phyloP scores from a whole-genome alignment of 176 grass and related monocot genomes.

The Tillandsia fasciculata region DNA sequence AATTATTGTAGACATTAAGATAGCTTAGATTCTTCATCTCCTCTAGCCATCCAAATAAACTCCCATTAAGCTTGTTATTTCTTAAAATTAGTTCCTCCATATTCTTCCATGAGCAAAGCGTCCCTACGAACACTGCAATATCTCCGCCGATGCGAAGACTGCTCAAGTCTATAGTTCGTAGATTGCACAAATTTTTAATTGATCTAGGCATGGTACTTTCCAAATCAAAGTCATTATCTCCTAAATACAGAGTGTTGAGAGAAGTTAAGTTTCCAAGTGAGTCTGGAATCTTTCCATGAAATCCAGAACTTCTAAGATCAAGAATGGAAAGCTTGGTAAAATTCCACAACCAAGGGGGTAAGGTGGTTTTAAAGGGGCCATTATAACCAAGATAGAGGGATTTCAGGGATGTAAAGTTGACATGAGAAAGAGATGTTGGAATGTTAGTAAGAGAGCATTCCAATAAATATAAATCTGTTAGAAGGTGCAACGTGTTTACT shows the following conservation, averaged over 20 bases:
- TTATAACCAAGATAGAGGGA: background rate
- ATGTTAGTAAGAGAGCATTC: constrained; percentile 3
- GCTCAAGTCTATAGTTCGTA: constrained; percentile 8
- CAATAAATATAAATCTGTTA: background rate
- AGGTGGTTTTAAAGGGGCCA: background rate
- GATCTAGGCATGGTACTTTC: background rate
- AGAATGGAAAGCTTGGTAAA: constrained; percentile 6
- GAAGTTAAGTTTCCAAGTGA: background rate
- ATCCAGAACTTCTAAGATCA: background rate
- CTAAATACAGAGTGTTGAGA: background rate
- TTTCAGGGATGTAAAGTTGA: background rate
- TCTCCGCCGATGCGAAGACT: background rate
- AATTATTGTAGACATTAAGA: background rate
- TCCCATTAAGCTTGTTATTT: too few relatives aligned
- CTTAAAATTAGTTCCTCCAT: background rate
- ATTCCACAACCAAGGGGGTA: constrained; percentile 18
- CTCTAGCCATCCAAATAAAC: background rate
- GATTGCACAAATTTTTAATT: constrained; percentile 13
- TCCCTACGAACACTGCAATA: background rate
- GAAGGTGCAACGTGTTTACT: constrained; percentile 18
- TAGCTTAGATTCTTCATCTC: background rate
- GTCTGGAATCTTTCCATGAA: background rate
- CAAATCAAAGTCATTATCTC: background rate
- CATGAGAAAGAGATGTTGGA: background rate
- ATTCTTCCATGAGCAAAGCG: background rate